Base-by-base conservation (phyloP, 2,329 filamentous ascomycete species). In the Huntiella savannae region DNA sequence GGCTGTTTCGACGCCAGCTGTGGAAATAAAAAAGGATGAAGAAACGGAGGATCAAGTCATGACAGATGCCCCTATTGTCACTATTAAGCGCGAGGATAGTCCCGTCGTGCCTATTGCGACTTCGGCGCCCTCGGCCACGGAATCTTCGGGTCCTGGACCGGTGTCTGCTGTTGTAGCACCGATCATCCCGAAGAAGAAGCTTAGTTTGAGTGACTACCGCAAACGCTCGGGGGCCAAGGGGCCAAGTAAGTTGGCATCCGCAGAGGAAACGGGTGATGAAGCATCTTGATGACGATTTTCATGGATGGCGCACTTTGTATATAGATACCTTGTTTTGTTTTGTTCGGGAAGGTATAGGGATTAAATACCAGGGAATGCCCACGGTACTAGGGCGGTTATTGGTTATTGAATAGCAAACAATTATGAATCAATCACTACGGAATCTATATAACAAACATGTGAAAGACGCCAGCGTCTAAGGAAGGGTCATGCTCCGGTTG, bases 151-250 rank as follows among this genome's bases (percentile, higher is more conserved):
- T 41, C 22, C 19, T 32, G 17, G 10, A 33, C n/a, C 19, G 15
- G 28, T 32, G 5, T n/a, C 5, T 33, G 40, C 40, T 32, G 12
- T 32, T 13, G 12, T 10, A 41, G 19, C 40, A 12, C 15, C 12
- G 17, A 10, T 28, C 6, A 28, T 28, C 22, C 19, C 77, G 60
- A 47, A 47, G 43, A 79, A 80, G 64, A 79, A 79, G 58, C 60
- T 80, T 34, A 79, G 73, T 51, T 58, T 79, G 2, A 79, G 74
- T 54, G 76, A 79, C 54, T 80, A 80, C 54, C 71, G 66, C 6
- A 75, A 73, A 56, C 73, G 69, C 8, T 52, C 64, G 71, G 43
- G 65, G 22, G 6, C 69, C 61, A 71, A 69, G 54, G 77, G 74
- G 55, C 22, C 22, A 28, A 28, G 22, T 28, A 49, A 49, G 36